Percentiles rank a stretch among this genome's conserved stretches.
These are phyloP conservation scores for Oemleria cerasiformis DNA, from an alignment of 306 rosid genomes.

Conservation along the genomic window DNA sequence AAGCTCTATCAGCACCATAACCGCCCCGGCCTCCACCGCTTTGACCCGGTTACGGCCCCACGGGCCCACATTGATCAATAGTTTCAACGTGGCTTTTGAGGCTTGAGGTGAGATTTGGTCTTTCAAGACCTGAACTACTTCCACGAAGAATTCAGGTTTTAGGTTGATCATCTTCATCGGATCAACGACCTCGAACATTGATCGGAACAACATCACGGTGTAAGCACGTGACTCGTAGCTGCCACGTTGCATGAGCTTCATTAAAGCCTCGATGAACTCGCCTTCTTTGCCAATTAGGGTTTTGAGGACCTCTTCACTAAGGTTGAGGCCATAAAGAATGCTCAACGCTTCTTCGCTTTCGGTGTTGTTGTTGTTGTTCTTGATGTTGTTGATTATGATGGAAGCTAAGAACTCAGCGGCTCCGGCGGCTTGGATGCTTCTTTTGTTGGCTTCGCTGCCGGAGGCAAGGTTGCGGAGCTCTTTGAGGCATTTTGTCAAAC, in stretches of 20 bases:
- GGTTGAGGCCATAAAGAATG: conserved; percentile 42
- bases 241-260: conserved; percentile 42
- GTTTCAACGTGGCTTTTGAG: conserved; percentile 44
- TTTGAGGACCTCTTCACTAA: conserved; percentile 43
- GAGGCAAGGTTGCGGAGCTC: conserved; percentile 57
- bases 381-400: conserved; percentile 13
- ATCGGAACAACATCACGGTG: conserved; percentile 48
- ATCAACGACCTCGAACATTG: conserved; percentile 49
- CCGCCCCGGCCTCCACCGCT: conserved; percentile 62
- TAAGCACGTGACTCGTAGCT: conserved; percentile 65
- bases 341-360: conserved; percentile 54
- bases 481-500: background rate
- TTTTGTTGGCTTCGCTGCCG: conserved; percentile 52
- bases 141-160: conserved; percentile 38
- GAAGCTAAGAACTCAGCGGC: conserved; percentile 59
- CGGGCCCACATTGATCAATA: conserved; percentile 39
- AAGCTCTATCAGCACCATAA: conserved; percentile 48
- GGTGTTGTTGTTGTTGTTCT: background rate
- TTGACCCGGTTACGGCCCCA: conserved; percentile 63
- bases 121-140: conserved; percentile 40
- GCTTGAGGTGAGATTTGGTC: conserved; percentile 61
- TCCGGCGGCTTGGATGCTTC: conserved; percentile 57
- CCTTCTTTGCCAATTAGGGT: conserved; percentile 25
- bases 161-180: conserved; percentile 17
- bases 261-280: conserved; percentile 42